Evolutionary conservation across 257 asterid genomes (phyloP), one percentile per base, ranked within the genome.

Genomic region (Solanum lycopersicoides): DNA sequence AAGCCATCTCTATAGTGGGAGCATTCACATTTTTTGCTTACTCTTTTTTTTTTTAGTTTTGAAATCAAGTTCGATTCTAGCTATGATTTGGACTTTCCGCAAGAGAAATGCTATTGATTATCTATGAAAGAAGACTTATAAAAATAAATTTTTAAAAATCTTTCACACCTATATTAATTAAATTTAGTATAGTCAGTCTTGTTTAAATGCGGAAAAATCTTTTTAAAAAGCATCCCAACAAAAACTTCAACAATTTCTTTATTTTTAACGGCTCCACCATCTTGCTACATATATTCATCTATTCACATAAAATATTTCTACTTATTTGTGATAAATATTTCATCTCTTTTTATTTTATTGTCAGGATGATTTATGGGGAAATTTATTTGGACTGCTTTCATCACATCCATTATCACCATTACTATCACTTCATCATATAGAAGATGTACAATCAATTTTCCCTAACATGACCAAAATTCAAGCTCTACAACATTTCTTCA

Each of bases 341-440:
- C 41, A 28, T 79, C 42, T 15, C 37, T 15, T 45, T 79, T 28
- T 28, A 45, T 45, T 28, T 8, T 47, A 20, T 45, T 12, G 42
- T 4, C 72, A 96, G 99, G 93, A 92, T 86, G 99, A 96, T 88
- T 74, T 94, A 79, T 93, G 98, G 56, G 99, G 98, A 73, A 88
- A 94, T 89, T 44, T 95, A 87, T 92, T 94, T 79, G 99, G 99
- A 32, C 86, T 95, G 82, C 95, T 96, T 72, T 76, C 98, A 11
- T 92, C 98, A 9, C 99, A 96, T 89, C 98, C 98, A 66, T 75
- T 93, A 85, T 91, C 98, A 1, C 96, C 90, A 35, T 76, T 93
- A 13, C 90, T 94, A 30, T 95, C 99, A 42, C 91, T 95, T 66
- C 99, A 96, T 90, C 99, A 96, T 90, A 89, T 96, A 84, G 99